Conservation (phyloP, 2,329 filamentous ascomycete species). For the Verruconis gallopava region DNA sequence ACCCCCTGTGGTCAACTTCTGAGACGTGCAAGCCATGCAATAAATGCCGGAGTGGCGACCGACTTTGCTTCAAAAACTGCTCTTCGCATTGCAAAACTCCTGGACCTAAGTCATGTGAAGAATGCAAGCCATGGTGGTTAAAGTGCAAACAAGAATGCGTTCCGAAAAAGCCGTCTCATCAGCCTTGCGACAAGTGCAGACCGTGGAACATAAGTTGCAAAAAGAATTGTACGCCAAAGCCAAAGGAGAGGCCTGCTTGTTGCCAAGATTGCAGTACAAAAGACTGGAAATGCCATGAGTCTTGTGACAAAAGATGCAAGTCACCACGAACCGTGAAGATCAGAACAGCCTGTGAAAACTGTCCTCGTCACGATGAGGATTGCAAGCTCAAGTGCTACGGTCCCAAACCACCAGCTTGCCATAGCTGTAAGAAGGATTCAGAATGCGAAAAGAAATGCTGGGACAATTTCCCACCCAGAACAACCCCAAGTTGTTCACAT, state of each 20-base stretch:
- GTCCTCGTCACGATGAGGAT: background rate
- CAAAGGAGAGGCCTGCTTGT: too few species aligned
- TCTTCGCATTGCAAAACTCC: too few species aligned
- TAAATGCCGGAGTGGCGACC: too few species aligned
- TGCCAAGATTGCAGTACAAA: too few species aligned
- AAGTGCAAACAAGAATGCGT: background rate
- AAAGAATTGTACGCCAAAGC: background rate
- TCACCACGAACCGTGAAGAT: background rate
- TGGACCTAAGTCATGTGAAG: too few species aligned
- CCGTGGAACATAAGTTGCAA: background rate
- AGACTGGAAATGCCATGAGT: too few species aligned
- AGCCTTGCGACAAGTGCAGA: background rate
- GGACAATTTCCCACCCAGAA: background rate
- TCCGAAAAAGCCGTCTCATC: background rate
- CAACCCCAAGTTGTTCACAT: too few species aligned
- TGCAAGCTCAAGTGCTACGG: conserved; percentile 3
- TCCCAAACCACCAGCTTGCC: conserved; percentile 2
- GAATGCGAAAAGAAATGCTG: background rate
- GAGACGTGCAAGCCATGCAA: too few species aligned
- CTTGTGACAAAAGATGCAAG: background rate
- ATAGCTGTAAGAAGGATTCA: background rate
- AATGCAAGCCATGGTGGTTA: background rate
- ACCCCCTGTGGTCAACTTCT: too few species aligned
- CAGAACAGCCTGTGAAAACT: conserved; percentile 2
- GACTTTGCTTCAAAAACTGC: too few species aligned